Conservation (phyloP, 768 basidiomycete species). For the Trametes elegans region DNA sequence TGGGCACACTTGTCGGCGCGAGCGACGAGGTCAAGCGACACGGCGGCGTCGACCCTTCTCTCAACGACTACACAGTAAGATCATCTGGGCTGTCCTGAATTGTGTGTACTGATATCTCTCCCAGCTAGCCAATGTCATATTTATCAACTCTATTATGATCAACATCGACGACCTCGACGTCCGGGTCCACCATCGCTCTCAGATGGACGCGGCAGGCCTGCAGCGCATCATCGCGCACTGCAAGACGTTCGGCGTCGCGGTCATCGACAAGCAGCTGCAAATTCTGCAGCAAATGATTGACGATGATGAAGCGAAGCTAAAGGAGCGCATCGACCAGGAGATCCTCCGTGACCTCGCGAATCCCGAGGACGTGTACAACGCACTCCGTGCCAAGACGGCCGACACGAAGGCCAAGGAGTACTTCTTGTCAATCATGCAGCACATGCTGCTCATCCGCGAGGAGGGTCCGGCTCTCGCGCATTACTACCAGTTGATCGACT, state of each 20-base stretch:
- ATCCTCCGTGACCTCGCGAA: constrained; percentile 75
- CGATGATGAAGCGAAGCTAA: constrained; percentile 71
- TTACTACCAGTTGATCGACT: constrained; percentile 90
- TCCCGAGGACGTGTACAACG: constrained; percentile 85
- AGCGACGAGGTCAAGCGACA: constrained; percentile 82
- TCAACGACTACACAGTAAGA: constrained; percentile 87
- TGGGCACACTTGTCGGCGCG: constrained; percentile 94
- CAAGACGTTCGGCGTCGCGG: constrained; percentile 57
- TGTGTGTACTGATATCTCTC: neutral
- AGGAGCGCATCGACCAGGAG: constrained; percentile 72
- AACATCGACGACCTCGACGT: constrained; percentile 76
- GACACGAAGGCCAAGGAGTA: constrained; percentile 79
- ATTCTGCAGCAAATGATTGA: constrained; percentile 60
- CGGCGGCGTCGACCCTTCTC: constrained; percentile 59
- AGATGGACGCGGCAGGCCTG: constrained; percentile 89
- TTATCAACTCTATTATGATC: constrained; percentile 67
- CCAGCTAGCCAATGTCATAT: constrained; percentile 67
- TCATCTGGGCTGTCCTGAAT: neutral
- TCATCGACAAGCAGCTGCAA: constrained; percentile 65
- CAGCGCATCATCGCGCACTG: constrained; percentile 69
- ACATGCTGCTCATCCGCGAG: constrained; percentile 85
- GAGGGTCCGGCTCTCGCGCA: constrained; percentile 82
- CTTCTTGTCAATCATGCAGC: constrained; percentile 92
- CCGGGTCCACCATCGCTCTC: constrained; percentile 80
- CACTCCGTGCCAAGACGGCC: constrained; percentile 72